phyloP scores from a whole-genome alignment of 2,329 filamentous ascomycete species.

The Corniculantispora saksenae region DNA sequence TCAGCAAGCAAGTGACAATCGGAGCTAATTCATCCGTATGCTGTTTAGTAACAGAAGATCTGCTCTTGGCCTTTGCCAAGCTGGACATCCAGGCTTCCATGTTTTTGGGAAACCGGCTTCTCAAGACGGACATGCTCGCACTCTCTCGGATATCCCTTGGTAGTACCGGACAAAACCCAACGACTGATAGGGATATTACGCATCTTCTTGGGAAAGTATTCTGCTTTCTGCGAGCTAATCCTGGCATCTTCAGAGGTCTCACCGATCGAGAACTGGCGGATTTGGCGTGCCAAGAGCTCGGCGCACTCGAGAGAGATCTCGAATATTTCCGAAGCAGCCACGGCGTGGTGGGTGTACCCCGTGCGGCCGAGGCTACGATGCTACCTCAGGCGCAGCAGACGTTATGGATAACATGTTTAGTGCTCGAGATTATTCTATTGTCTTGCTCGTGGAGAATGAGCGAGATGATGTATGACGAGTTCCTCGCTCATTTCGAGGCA shows the following conservation, averaged over 20 bases:
- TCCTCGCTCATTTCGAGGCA: conserved; percentile 9
- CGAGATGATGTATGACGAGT: conserved; percentile 18
- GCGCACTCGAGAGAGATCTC: neutral
- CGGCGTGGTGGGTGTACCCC: neutral
- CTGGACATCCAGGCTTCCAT: conserved; percentile 13
- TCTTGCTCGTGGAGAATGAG: conserved; percentile 12
- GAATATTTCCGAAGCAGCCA: neutral
- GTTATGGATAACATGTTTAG: conserved; percentile 16
- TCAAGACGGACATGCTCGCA: neutral
- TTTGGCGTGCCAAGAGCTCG: neutral
- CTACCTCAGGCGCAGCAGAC: neutral
- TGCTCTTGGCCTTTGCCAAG: conserved; percentile 14
- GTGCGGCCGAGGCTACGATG: no score
- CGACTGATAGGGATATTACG: neutral
- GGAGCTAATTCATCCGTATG: no score
- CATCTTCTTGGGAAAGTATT: neutral
- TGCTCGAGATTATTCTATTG: conserved; percentile 4
- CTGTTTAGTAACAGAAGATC: conserved; percentile 13
- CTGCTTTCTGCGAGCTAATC: neutral
- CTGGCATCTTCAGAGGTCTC: neutral
- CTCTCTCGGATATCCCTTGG: neutral
- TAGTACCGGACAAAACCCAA: conserved; percentile 1
- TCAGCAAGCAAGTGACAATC: no score
- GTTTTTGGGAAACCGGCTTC: conserved; percentile 6
- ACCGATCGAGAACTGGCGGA: no score